Base-by-base conservation (phyloP, 2,329 filamentous ascomycete genomes). In the Xylariaceae sp. region DNA sequence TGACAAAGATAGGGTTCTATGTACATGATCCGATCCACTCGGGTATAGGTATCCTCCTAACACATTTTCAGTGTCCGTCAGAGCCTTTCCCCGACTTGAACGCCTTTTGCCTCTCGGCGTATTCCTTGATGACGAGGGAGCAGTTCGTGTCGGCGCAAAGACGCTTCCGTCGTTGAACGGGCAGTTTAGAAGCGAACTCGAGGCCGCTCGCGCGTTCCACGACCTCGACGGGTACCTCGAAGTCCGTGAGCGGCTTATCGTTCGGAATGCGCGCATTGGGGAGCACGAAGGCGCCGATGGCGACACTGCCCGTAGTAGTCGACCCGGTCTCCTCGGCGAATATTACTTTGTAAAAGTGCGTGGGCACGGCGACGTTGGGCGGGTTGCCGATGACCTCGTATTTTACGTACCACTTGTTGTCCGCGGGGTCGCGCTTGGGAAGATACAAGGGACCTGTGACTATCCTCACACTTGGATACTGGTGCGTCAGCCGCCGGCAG, bases 291-390 rank as follows among this genome's bases (percentile, higher is more conserved):
- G 94, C 94, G 43, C 89, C 94, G 34, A 99, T 76, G 30, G 91
- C 90, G 32, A 99, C 94, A 59, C 86, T 86, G 22, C 78, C 78
- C 2, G 45, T 48, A 16, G 30, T n/a, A 1, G 52, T 32, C 43
- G 57, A 43, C 1, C 72, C 74, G 3, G 87, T 88, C 66, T 96
- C 90, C 74, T 99, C 94, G 22, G 89, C 94, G 67, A 94, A 95
- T 64, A 99, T 94, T 67, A 99, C 90, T 77, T 99, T 99, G 81
- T 96, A 99, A 75, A 99, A 99, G 72, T 99, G 94, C 19, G 94
- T 99, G 2, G 94, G 94, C 49, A 99, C 94, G 22, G 94, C 92
- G 51, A 99, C 88, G 66, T 91, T 95, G 7, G 94, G 92, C 61
- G 94, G 94, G 68, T 80, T 87, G 37, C 94, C 94, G 64, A 99